Evolutionary conservation across 805 yeast genomes (phyloP).

Genomic region (Ogataea ganodermae): DNA sequence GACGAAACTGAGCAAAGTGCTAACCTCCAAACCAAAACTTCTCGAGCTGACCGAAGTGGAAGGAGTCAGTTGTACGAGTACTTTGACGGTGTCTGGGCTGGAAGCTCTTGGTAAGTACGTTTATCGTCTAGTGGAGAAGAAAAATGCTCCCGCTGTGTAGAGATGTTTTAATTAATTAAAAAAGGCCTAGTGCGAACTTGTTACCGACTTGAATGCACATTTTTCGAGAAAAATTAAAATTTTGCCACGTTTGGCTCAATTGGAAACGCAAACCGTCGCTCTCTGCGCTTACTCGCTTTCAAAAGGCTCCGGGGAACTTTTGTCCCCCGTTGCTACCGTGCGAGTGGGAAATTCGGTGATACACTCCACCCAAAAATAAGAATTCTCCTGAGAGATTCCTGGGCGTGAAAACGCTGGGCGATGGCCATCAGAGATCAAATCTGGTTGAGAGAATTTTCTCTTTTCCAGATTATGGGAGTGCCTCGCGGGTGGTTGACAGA

Average conservation of each 20-base stretch:
- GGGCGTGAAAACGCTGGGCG: slow-evolving; percentile 43
- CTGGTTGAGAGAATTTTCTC: slow-evolving; percentile 11
- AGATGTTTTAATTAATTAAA: not conserved
- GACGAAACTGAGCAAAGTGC: slow-evolving; percentile 18
- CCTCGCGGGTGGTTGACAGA: slow-evolving; percentile 41
- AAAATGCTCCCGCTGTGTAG: not conserved
- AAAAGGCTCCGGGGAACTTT: slow-evolving; percentile 22
- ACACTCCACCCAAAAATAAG: slow-evolving; percentile 27
- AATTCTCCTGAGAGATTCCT: slow-evolving; percentile 40
- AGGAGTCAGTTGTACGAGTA: not conserved
- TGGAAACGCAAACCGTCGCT: slow-evolving; percentile 25
- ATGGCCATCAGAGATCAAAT: slow-evolving; percentile 37
- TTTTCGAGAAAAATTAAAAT: slow-evolving; percentile 8
- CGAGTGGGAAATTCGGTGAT: slow-evolving; percentile 48
- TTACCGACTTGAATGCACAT: not conserved
- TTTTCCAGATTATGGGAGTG: slow-evolving; percentile 36
- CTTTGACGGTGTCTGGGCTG: slow-evolving; percentile 7
- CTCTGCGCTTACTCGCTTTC: slow-evolving; percentile 40
- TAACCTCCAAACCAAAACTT: not conserved
- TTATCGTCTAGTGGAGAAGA: slow-evolving; percentile 22
- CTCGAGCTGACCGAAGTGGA: not conserved
- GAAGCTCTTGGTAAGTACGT: slow-evolving; percentile 31
- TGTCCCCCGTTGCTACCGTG: slow-evolving; percentile 12
- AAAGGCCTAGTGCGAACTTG: no score
- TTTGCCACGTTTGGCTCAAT: slow-evolving; percentile 21